Percentiles rank a stretch among this genome's conserved stretches.
Evolutionary conservation across 805 yeast genomes (phyloP).

Genomic region (Debaryomyces castellii): DNA sequence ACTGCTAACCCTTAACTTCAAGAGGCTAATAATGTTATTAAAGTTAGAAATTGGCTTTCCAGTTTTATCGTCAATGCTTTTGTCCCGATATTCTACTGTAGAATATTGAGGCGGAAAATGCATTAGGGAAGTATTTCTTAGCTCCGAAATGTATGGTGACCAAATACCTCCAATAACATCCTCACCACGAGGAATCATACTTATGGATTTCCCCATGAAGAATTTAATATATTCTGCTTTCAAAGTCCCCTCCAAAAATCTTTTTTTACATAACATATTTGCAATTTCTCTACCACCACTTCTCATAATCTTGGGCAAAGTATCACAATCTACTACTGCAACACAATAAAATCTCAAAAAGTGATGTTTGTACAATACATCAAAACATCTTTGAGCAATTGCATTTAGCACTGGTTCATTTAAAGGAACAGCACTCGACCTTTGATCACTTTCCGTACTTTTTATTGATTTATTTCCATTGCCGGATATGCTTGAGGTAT

Average conservation of each 20-base stretch:
- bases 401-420: conserved; percentile 44
- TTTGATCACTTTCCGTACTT: conserved; percentile 12
- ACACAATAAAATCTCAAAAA: conserved; percentile 79
- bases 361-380: conserved; percentile 49
- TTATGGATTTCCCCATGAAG: conserved; percentile 60
- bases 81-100: conserved; percentile 73
- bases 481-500: conserved; percentile 8
- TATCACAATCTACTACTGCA: conserved; percentile 72
- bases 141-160: conserved; percentile 72
- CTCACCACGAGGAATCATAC: conserved; percentile 69
- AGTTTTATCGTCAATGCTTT: conserved; percentile 76
- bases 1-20: conserved; percentile 73
- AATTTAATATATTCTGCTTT: conserved; percentile 82
- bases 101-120: conserved; percentile 75
- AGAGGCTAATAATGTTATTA: conserved; percentile 64
- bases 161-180: conserved; percentile 82
- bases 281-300: conserved; percentile 92
- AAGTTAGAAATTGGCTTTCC: conserved; percentile 75
- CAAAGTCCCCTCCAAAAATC: conserved; percentile 75
- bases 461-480: conserved; percentile 23
- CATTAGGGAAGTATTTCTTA: conserved; percentile 59
- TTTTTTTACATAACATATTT: conserved; percentile 77
- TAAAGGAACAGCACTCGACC: conserved; percentile 36
- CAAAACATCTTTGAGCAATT: conserved; percentile 45
- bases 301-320: conserved; percentile 79